Percentiles rank a stretch among this genome's conserved stretches.
phyloP scores from a whole-genome alignment of 441 rosid genomes.

The Pelargonium fulgidum region DNA sequence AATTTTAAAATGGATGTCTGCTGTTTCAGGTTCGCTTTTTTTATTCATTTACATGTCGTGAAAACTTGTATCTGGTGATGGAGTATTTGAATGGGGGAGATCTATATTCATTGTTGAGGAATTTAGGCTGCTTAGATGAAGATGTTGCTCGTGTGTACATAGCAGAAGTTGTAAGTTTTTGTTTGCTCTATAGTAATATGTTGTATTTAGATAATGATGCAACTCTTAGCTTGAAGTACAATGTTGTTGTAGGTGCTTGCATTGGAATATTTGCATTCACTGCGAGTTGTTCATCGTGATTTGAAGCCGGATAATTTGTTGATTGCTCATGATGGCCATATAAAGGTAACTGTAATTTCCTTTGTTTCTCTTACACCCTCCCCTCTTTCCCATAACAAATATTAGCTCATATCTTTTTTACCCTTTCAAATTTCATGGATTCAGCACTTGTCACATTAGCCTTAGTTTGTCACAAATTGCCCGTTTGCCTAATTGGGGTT shows the following conservation, averaged over 20 bases:
- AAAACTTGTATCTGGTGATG: constrained; percentile 98
- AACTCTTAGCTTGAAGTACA: constrained; percentile 16
- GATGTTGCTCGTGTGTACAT: constrained; percentile 94
- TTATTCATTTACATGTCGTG: constrained; percentile 97
- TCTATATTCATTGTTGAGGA: constrained; percentile 84
- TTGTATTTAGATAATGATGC: not conserved
- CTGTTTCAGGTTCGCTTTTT: constrained; percentile 88
- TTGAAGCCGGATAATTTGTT: constrained; percentile 98
- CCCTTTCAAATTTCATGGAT: not conserved
- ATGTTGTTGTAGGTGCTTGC: constrained; percentile 72
- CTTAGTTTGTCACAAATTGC: not conserved
- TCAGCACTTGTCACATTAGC: not conserved
- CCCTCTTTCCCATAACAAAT: constrained; percentile 1
- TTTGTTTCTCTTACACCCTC: constrained; percentile 4
- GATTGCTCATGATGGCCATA: constrained; percentile 99
- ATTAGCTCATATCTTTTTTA: not conserved
- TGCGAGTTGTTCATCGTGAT: constrained; percentile 98
- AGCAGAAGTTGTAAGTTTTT: constrained; percentile 90
- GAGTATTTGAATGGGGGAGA: constrained; percentile 99
- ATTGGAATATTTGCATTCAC: constrained; percentile 87
- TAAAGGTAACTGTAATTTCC: constrained; percentile 55
- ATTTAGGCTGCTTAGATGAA: constrained; percentile 96
- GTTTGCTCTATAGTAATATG: not conserved
- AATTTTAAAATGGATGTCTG: constrained; percentile 28
- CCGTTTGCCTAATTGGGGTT: not conserved